Base-by-base conservation (phyloP, 1,284 basidiomycete species). In the Heterobasidion annosum region DNA sequence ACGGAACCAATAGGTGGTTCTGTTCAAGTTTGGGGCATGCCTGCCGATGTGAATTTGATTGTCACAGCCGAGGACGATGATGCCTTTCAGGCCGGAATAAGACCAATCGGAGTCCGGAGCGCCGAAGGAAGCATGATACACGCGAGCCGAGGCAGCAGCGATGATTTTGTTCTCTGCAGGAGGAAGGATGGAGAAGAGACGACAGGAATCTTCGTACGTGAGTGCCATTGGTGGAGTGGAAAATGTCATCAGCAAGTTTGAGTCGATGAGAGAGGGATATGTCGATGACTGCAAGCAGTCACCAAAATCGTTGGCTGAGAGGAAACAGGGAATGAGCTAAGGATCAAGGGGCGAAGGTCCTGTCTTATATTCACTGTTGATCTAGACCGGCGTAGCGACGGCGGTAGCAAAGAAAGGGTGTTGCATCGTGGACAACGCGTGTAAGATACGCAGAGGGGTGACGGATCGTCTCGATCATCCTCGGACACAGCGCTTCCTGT, bases 51-150 rank as follows among this genome's bases (percentile, higher is more conserved):
- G 50, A 8, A 46, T 16, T 55, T 75, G 77, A 19, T 35, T 46
- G 66, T 88, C 83, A 54, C 75, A 77, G 48, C 85, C 86, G 62
- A 93, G 87, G 13, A 85, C 78, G 34, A 92, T 72, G 15, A 81
- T 83, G 10, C 91, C 91, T 57, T 78, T 77, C 54, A 88, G 73
- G 18, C 86, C 85, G 8, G 85, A 78, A 63, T 82, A 91, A 25
- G 71, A 72, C 91, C 91, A 93, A 54, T 82, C 79, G 56, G 64
- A 71, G 47, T 57, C 65, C 61, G 54, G 71, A 16, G 71, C 67
- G 51, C 68, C 70, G 59, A 81, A 78, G 8, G 77, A 71, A 7
- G 78, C 73, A 62, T 82, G 79, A 62, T 83, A 83, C 47, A 83
- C 68, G 55, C 77, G 72, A 2, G 71, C 77, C 12, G 63, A 55